A percentile compares a stretch with the other conserved stretches of the same genome.
Evolutionary conservation across 140 eudicot species (phyloP).

Genomic region (Stevia rebaudiana): DNA sequence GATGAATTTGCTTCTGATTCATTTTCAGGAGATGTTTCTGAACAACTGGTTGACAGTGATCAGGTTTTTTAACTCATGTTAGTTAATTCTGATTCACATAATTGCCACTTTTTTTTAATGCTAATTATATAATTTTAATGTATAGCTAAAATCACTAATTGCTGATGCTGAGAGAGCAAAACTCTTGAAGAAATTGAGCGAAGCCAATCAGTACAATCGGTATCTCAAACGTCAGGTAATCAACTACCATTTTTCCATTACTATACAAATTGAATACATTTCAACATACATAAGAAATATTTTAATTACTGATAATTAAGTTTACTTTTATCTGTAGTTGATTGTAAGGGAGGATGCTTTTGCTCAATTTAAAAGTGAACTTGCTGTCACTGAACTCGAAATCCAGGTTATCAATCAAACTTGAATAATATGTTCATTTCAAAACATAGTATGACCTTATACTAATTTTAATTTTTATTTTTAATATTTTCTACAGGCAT

Average conservation of each 20-base stretch:
- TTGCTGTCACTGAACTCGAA: slow-evolving; percentile 63
- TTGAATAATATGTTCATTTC: slow-evolving; percentile 6
- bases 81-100: background rate
- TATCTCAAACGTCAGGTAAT: slow-evolving; percentile 84
- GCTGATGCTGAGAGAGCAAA: slow-evolving; percentile 83
- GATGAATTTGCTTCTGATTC: slow-evolving; percentile 23
- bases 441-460: background rate
- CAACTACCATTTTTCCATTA: background rate
- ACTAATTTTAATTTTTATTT: background rate
- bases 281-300: background rate
- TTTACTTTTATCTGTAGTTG: slow-evolving; percentile 38
- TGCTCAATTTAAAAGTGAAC: slow-evolving; percentile 66
- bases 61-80: slow-evolving; percentile 36
- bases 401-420: slow-evolving; percentile 47
- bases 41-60: slow-evolving; percentile 38
- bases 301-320: slow-evolving; percentile 17
- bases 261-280: background rate
- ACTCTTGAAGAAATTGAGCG: slow-evolving; percentile 76
- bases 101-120: background rate
- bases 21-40: slow-evolving; percentile 27
- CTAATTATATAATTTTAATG: background rate
- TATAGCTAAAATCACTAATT: slow-evolving; percentile 60
- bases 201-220: slow-evolving; percentile 88
- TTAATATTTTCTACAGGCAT: slow-evolving; percentile 39
- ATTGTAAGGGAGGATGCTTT: slow-evolving; percentile 64